Base-by-base conservation (phyloP, 2,329 filamentous ascomycete genomes). In the Aspergillus tamarii region DNA sequence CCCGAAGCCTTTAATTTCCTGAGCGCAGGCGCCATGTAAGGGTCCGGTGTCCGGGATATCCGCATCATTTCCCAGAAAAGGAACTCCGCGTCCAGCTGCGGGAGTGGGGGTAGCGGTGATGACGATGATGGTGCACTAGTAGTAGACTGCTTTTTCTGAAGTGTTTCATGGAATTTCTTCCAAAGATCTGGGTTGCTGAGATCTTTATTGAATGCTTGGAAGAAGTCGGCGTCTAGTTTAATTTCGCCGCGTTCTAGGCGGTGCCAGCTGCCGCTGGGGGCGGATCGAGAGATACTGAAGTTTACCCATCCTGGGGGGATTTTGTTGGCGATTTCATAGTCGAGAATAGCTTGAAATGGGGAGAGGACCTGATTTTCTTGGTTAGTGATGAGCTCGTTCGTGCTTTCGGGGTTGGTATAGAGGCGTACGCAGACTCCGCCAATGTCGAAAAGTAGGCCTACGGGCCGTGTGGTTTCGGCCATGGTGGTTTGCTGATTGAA, bases 11-110 rank as follows among this genome's bases (percentile, higher is more conserved):
- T 85, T 63, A 99, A 82, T 43, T 84, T 87, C 72, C 88, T 80
- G 46, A 98, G 81, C 1, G 94, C 94, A 0, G 94, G 93, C 67
- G 87, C 92, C 90, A 98, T 95, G 83, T 91, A 91, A 4, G 92
- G 93, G 75, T 99, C 94, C 0, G 91, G 88, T 1, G 81, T 78
- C 7, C 87, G 84, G 12, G 91, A 89, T 14, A 85, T 80, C 5
- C 83, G 80, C 93, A 98, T 97, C 94, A 98, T 98, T 72, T 90
- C 86, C 85, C 92, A 91, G 81, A 97, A 97, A 32, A 99, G 83
- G 78, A 82, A 88, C 74, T 93, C 88, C 16, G 87, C 91, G 72
- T 98, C 89, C 53, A 98, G 84, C 2, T 82, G 77, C 0, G 94
- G 94, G 0, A 93, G 75, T 0, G 88, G 84, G 1, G 92, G 91